Base-by-base conservation (phyloP, 371 early-diverging fungal species). In the Choanephora cucurbitarum region DNA sequence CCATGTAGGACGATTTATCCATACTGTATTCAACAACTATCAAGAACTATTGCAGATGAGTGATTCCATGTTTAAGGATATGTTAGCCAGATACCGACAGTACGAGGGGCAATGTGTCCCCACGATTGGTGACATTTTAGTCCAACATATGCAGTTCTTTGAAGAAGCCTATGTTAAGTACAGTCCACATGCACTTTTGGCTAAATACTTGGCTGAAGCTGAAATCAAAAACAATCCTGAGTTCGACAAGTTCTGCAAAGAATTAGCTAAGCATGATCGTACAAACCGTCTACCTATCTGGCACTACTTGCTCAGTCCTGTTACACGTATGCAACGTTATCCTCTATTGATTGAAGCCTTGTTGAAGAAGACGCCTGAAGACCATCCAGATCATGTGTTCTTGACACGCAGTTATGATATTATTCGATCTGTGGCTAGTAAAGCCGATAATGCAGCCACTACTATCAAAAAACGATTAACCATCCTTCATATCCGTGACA, bases 261-360 rank as follows among this genome's bases (percentile, higher is more conserved):
- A 88, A 24, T 75, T 83, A 43, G 80, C 92, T 31, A 75, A 73
- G 19, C 59, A 72, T 14, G 82, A 85, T n/a, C 83, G 83, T 43
- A 78, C 82, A 57, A 74, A 90, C 28, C 82, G 86, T 49, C 73
- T 91, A 13, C 77, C 75, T n/a, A 75, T 86, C 43, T 79, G 82
- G 58, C 79, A 81, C 55, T 75, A 75, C 44, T 53, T 80, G 22
- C 49, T 77, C 24, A 69, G 69, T 42, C 97, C 97, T 14, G 91
- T 92, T 0, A 89, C 93, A 5, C 89, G 96, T 46, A 77, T 97
- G 71, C 95, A 91, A 17, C 86, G 96, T 44, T 97, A 95, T 60
- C 91, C 91, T 1, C 79, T 97, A 37, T 68, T 97, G 47, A 81
- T 97, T 15, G 85, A 88, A 50, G 89, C 90, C 2, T 83, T 95